These are phyloP conservation scores for Tricholoma sp. DNA, from an alignment of 768 basidiomycete genomes.

Conservation along the genomic window DNA sequence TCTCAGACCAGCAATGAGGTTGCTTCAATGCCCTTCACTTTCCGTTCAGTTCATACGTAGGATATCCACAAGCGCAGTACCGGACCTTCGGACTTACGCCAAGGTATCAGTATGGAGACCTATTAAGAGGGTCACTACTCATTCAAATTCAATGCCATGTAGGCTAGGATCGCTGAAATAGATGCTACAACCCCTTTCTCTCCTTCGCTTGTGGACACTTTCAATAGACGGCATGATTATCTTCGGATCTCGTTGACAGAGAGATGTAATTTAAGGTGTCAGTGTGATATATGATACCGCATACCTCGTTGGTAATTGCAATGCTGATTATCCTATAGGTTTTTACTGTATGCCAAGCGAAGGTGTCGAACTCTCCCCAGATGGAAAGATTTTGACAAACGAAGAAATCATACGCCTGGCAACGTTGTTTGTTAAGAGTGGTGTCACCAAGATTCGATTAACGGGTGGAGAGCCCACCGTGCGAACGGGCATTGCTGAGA, in stretches of 20 bases:
- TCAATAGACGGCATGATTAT: conserved; percentile 71
- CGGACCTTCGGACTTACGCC: conserved; percentile 16
- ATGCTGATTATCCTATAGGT: conserved; percentile 38
- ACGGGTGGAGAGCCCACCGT: conserved; percentile 90
- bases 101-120: conserved; percentile 4
- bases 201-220: conserved; percentile 59
- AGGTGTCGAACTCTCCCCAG: conserved; percentile 72
- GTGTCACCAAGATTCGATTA: conserved; percentile 82
- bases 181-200: conserved; percentile 46
- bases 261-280: conserved; percentile 83
- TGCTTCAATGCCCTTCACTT: background rate
- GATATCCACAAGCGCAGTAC: background rate
- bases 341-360: conserved; percentile 91
- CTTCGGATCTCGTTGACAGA: conserved; percentile 87
- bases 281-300: background rate
- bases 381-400: conserved; percentile 63
- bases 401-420: conserved; percentile 73
- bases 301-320: background rate
- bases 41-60: background rate
- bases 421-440: conserved; percentile 70
- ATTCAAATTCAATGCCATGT: background rate
- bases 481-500: conserved; percentile 64
- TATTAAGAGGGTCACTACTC: background rate
- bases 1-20: background rate
- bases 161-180: conserved; percentile 55